phyloP scores from a whole-genome alignment of 352 stramenopile genomes.

The Phytophthora multivora region DNA sequence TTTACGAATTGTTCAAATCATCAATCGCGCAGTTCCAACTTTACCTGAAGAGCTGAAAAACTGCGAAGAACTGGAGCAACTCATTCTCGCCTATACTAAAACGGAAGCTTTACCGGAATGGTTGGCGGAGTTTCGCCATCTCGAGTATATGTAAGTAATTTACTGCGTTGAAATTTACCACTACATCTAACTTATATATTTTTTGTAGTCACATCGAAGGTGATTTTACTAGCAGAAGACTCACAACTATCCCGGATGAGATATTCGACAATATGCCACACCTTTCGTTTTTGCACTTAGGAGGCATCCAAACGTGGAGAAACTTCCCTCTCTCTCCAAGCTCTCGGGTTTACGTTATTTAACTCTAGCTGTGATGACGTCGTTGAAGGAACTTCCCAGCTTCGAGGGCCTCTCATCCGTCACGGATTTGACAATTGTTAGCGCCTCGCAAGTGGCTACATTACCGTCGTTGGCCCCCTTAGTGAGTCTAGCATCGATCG shows the following conservation, averaged over 20 bases:
- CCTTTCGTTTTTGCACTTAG: constrained; percentile 42
- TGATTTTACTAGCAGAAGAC: constrained; percentile 32
- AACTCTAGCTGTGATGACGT: constrained; percentile 22
- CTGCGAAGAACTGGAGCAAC: constrained; percentile 39
- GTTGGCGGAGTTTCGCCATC: constrained; percentile 32
- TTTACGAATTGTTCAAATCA: constrained; percentile 50
- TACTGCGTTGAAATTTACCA: not conserved
- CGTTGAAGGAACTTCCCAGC: constrained; percentile 22
- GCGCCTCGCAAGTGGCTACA: constrained; percentile 3
- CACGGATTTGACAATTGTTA: constrained; percentile 23
- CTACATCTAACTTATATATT: not conserved
- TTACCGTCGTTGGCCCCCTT: constrained; percentile 31
- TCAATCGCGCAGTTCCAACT: constrained; percentile 44
- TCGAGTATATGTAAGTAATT: constrained; percentile 44
- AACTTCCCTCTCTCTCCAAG: constrained; percentile 34
- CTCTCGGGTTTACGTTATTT: constrained; percentile 42
- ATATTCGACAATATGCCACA: constrained; percentile 43
- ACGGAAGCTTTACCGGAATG: constrained; percentile 31
- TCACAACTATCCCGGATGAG: constrained; percentile 16
- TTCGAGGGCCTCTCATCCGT: constrained; percentile 30
- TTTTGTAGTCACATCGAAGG: constrained; percentile 34
- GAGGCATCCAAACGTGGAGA: constrained; percentile 26
- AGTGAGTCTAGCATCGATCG: constrained; percentile 20
- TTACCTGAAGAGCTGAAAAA: constrained; percentile 37
- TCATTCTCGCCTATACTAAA: constrained; percentile 49